These are phyloP conservation scores for Alternaria consortialis DNA, from an alignment of 2,329 filamentous ascomycete genomes.

Conservation along the genomic window DNA sequence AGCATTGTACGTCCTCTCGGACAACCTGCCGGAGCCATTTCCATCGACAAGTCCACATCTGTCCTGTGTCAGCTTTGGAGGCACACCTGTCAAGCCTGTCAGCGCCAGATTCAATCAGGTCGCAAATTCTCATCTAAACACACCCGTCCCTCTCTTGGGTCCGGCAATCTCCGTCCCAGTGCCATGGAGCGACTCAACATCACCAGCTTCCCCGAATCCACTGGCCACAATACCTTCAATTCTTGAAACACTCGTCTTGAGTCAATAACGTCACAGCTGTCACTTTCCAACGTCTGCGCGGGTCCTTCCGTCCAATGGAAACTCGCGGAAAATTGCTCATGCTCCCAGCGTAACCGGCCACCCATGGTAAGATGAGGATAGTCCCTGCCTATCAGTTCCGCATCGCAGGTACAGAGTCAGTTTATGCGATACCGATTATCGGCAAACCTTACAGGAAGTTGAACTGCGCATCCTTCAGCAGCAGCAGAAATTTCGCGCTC, in stretches of 20 bases:
- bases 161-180: conserved; percentile 7
- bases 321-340: neutral
- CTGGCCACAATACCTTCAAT: conserved; percentile 1
- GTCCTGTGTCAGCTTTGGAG: neutral
- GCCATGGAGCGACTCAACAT: neutral
- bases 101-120: neutral
- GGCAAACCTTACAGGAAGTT: conserved; percentile 8
- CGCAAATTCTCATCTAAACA: conserved; percentile 4
- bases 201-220: neutral
- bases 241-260: conserved; percentile 15
- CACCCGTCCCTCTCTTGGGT: neutral
- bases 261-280: conserved; percentile 27
- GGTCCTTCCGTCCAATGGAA: conserved; percentile 17
- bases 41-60: neutral
- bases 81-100: conserved; percentile 7
- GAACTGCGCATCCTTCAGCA: conserved; percentile 11
- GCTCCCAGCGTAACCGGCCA: conserved; percentile 5
- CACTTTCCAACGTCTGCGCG: conserved; percentile 18
- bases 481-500: neutral
- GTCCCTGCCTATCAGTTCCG: conserved; percentile 2
- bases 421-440: neutral
- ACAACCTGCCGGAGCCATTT: neutral
- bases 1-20: neutral
- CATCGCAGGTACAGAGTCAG: neutral
- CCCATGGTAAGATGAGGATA: conserved; percentile 5